Base-by-base conservation (phyloP, 2,329 filamentous ascomycete species). In the Leptoxyphium fumago region DNA sequence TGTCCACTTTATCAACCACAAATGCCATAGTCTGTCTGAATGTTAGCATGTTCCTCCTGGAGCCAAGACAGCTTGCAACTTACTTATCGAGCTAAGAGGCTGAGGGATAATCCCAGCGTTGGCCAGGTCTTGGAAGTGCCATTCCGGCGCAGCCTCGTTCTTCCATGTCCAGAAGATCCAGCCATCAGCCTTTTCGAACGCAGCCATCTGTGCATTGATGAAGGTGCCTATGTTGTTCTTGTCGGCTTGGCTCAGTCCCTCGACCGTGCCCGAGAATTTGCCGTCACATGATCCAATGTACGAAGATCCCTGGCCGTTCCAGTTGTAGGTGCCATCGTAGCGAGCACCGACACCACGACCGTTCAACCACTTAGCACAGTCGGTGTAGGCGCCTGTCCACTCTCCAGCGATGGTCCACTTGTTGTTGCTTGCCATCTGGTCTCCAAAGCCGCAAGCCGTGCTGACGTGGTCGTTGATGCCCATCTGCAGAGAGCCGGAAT, bases 91-190 rank as follows among this genome's bases (percentile, higher is more conserved):
- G 38, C 42, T 38, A 39, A 49, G 44, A 10, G 52, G 52, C 42
- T 55, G 52, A 15, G 58, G 57, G 38, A 61, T 53, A 41, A 63
- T 46, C 18, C 67, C 67, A 29, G 61, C 62, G 21, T 55, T 55
- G 11, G 65, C 50, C 45, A 70, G 52, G 17, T 63, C 60, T 52
- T 68, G 51, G 64, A 70, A 69, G 45, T 71, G 63, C 67, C 68
- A 70, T 49, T 70, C 68, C 2, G 68, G 67, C 29, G 67, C 66
- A 18, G 60, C 60, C 52, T 71, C 68, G 1, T 66, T 70, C 61
- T 69, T 69, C 67, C 67, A 70, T 4, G 63, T 67, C 68, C 68
- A 71, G 55, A 68, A 70, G 50, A 70, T 66, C 68, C 68, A 71
- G 1, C 68, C 68, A 2, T 50, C 58, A 4, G 64, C 66, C 59